These are phyloP conservation scores for Erythrophleum ivorense DNA, from an alignment of 331 rosid species.

Conservation along the genomic window DNA sequence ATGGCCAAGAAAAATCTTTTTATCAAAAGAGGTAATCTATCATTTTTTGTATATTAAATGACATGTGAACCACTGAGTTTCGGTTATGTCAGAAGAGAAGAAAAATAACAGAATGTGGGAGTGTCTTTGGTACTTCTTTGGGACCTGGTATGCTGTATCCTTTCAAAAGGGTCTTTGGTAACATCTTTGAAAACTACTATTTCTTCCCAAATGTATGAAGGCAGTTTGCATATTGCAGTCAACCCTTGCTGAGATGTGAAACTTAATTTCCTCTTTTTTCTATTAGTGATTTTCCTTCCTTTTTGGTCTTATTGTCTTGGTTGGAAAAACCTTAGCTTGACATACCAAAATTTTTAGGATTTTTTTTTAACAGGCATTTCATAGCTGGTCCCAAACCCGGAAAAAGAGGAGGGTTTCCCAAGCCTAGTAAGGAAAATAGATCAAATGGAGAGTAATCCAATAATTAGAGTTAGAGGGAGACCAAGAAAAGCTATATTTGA, in stretches of 20 bases:
- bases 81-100: neutral
- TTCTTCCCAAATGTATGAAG: neutral
- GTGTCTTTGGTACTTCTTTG: neutral
- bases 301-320: neutral
- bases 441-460: too few relatives aligned
- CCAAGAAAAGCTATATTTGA: too few relatives aligned
- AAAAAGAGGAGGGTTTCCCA: too few relatives aligned
- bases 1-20: conserved; percentile 99
- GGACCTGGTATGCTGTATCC: neutral
- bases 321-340: neutral
- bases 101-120: neutral
- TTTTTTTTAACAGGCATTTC: neutral
- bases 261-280: neutral
- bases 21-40: conserved; percentile 76
- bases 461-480: too few relatives aligned
- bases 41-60: neutral
- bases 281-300: neutral
- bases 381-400: too few relatives aligned
- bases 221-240: neutral
- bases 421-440: too few relatives aligned
- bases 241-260: neutral
- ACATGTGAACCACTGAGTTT: neutral
- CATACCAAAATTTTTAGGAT: neutral
- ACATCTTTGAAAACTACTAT: neutral
- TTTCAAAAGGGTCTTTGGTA: neutral